Evolutionary conservation across 2,329 filamentous ascomycete species (phyloP).

Genomic region (Microcyclosporella mali): DNA sequence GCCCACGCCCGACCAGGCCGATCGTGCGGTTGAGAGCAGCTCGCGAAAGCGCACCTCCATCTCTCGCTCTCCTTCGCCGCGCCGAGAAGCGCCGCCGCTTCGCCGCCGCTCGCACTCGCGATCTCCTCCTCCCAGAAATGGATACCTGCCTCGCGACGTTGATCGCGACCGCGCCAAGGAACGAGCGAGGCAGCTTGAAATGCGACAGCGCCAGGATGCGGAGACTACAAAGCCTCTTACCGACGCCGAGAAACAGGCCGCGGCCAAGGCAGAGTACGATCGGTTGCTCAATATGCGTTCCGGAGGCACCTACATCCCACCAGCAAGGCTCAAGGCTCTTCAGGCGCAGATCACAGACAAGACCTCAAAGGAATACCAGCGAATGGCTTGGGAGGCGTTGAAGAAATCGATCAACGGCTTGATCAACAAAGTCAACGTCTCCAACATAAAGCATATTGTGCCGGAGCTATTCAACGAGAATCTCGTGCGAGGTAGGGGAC

Average conservation of each 20-base stretch:
- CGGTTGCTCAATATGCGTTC: conserved; percentile 88
- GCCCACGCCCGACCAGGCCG: conserved; percentile 23
- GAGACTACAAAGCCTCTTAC: conserved; percentile 49
- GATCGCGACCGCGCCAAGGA: conserved; percentile 47
- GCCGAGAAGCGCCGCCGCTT: conserved; percentile 29
- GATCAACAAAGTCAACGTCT: conserved; percentile 98
- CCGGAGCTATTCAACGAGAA: conserved; percentile 96
- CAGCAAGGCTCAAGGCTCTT: conserved; percentile 79
- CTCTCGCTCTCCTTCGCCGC: conserved; percentile 33
- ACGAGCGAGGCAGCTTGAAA: conserved; percentile 47
- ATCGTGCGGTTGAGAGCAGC: conserved; percentile 12
- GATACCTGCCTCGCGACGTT: conserved; percentile 42
- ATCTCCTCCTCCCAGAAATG: conserved; percentile 30
- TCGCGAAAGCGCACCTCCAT: conserved; percentile 27
- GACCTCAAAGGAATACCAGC: conserved; percentile 92
- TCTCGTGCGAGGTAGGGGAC: conserved; percentile 76
- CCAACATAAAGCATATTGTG: conserved; percentile 96
- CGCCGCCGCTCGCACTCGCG: conserved; percentile 29
- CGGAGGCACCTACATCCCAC: conserved; percentile 93
- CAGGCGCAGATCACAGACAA: conserved; percentile 98
- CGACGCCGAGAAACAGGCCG: conserved; percentile 80
- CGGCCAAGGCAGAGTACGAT: conserved; percentile 87
- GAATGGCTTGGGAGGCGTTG: conserved; percentile 97
- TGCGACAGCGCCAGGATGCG: conserved; percentile 39
- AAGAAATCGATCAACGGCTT: conserved; percentile 98